Evolutionary conservation across 164 flowering plant species (phyloP).

Genomic region (Houttuynia cordata): DNA sequence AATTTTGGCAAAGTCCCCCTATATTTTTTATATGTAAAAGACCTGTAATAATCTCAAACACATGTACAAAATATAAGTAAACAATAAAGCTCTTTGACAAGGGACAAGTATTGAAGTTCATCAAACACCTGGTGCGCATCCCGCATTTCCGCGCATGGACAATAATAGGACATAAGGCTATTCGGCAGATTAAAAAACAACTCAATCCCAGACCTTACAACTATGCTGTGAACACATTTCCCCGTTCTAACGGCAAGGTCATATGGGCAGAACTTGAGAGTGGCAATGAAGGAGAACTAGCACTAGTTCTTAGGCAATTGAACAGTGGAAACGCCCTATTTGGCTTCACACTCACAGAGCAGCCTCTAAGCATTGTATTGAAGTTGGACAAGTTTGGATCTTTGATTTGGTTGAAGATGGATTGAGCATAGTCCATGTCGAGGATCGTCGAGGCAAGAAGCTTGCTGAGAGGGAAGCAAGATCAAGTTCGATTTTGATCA

Average conservation of each 20-base stretch:
- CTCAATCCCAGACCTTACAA: constrained; percentile 2
- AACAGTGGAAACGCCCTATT: constrained; percentile 17
- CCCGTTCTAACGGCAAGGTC: too few relatives aligned
- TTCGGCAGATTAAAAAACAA: background rate
- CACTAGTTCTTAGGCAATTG: constrained; percentile 15
- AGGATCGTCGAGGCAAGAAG: constrained; percentile 24
- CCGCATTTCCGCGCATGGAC: constrained; percentile 17
- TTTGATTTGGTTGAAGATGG: constrained; percentile 17
- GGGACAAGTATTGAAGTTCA: too few relatives aligned
- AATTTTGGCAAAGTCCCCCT: too few relatives aligned
- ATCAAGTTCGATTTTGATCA: constrained; percentile 25
- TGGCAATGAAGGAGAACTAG: constrained; percentile 24
- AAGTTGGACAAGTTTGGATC: constrained; percentile 32
- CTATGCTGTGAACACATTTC: constrained; percentile 21
- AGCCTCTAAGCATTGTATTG: constrained; percentile 31
- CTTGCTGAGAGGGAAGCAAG: constrained; percentile 25
- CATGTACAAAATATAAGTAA: too few relatives aligned
- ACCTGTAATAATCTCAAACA: too few relatives aligned
- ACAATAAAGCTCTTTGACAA: too few relatives aligned
- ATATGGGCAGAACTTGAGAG: too few relatives aligned
- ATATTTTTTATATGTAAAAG: too few relatives aligned
- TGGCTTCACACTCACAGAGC: constrained; percentile 18
- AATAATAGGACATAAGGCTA: constrained; percentile 10
- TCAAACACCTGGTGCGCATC: constrained; percentile 39
- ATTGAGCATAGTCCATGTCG: constrained; percentile 21